Conservation (phyloP, 176 grass and related monocot species). For the Triticum timopheevii region DNA sequence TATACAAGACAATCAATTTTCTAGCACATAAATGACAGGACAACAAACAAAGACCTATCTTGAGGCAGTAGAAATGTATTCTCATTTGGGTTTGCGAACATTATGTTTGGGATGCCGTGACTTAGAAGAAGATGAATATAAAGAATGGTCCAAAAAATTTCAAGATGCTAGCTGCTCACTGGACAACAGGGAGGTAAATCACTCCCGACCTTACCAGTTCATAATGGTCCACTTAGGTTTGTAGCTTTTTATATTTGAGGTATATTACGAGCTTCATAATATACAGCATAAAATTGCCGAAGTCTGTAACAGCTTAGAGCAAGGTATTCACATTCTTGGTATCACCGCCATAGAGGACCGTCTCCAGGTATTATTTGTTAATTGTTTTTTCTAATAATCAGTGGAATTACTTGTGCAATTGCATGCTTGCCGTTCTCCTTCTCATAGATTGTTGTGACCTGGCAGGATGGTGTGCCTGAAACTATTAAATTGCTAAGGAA, state of each 20-base stretch:
- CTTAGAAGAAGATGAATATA: slow-evolving; percentile 78
- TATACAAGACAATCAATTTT: not conserved
- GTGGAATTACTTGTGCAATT: slow-evolving; percentile 5
- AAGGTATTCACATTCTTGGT: slow-evolving; percentile 83
- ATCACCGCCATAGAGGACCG: slow-evolving; percentile 92
- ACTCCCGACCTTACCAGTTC: not conserved
- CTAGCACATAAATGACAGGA: slow-evolving; percentile 42
- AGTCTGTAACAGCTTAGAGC: slow-evolving; percentile 72
- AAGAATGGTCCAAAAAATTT: slow-evolving; percentile 70
- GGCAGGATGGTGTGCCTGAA: slow-evolving; percentile 91
- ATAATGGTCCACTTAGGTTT: slow-evolving; percentile 6
- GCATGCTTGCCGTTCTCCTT: slow-evolving; percentile 1
- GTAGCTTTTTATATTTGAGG: not conserved
- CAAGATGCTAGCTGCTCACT: slow-evolving; percentile 82
- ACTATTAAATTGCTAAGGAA: slow-evolving; percentile 82
- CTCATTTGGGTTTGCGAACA: slow-evolving; percentile 80
- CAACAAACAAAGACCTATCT: slow-evolving; percentile 53
- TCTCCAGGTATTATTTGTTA: slow-evolving; percentile 65
- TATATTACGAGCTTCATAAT: slow-evolving; percentile 21
- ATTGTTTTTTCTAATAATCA: slow-evolving; percentile 6
- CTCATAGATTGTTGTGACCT: slow-evolving; percentile 34
- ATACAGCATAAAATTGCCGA: slow-evolving; percentile 69
- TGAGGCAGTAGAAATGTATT: slow-evolving; percentile 92
- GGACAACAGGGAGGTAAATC: slow-evolving; percentile 70
- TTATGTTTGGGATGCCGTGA: slow-evolving; percentile 84